Evolutionary conservation across 257 asterid genomes (phyloP).

Genomic region (Solanum pinnatisectum): DNA sequence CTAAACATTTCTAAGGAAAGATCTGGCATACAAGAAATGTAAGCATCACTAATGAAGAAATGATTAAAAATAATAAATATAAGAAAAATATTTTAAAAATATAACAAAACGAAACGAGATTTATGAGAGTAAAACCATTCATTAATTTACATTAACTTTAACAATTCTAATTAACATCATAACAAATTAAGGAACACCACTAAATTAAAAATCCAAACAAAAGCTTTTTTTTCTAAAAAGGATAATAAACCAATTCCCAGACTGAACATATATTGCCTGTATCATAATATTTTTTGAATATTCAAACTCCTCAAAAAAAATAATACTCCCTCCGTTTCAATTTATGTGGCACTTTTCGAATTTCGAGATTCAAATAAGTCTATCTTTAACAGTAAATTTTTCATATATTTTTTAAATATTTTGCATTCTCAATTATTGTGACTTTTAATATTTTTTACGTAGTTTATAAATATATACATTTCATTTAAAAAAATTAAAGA

Average conservation of each 20-base stretch:
- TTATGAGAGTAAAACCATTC: not conserved
- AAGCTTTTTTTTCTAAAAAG: not conserved
- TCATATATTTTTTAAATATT: too few relatives aligned
- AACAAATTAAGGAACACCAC: not conserved
- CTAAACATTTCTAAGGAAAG: too few relatives aligned
- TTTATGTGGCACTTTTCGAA: too few relatives aligned
- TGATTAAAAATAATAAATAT: too few relatives aligned
- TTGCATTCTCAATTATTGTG: too few relatives aligned
- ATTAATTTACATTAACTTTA: not conserved
- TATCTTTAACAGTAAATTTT: too few relatives aligned
- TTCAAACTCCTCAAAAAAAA: not conserved
- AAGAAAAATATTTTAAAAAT: not conserved
- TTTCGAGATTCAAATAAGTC: not conserved
- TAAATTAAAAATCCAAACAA: not conserved
- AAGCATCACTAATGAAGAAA: not conserved
- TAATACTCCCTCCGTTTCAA: not conserved
- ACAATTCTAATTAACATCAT: not conserved
- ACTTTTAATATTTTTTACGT: too few relatives aligned
- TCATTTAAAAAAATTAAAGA: too few relatives aligned
- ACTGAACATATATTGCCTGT: not conserved
- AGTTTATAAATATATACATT: too few relatives aligned
- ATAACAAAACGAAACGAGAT: not conserved
- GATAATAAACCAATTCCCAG: not conserved
- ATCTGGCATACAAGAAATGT: too few relatives aligned
- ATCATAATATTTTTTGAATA: not conserved